Percentiles rank a stretch among this genome's conserved stretches.
Conservation (phyloP, 768 basidiomycete genomes). For the Sutorius australiensis region DNA sequence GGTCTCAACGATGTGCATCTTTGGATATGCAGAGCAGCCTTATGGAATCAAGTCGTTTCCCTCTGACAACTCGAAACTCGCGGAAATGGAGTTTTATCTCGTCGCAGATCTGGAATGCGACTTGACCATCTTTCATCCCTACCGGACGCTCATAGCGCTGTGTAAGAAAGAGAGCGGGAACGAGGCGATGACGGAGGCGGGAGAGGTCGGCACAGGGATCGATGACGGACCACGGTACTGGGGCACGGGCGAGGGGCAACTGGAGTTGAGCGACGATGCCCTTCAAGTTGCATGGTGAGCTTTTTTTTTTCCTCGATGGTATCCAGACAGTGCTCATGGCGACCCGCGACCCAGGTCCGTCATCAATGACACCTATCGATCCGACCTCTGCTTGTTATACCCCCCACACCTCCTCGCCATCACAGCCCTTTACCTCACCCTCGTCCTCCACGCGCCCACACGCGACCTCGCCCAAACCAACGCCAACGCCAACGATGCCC, state of each 20-base stretch:
- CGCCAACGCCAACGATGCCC: constrained; percentile 8
- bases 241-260: constrained; percentile 76
- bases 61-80: constrained; percentile 84
- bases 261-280: constrained; percentile 70
- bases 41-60: constrained; percentile 79
- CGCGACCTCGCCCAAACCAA: constrained; percentile 40
- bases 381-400: constrained; percentile 88
- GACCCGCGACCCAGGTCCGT: constrained; percentile 69
- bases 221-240: constrained; percentile 66
- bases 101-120: constrained; percentile 97
- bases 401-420: constrained; percentile 95
- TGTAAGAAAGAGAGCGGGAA: constrained; percentile 55
- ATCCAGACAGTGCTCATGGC: neutral
- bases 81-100: constrained; percentile 99
- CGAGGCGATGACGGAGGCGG: constrained; percentile 50
- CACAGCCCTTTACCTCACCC: constrained; percentile 85
- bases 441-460: constrained; percentile 65
- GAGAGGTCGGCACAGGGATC: constrained; percentile 48
- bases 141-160: constrained; percentile 78
- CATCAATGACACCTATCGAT: constrained; percentile 94
- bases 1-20: neutral
- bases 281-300: constrained; percentile 86
- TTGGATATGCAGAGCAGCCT: constrained; percentile 46
- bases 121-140: constrained; percentile 90
- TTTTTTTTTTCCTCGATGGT: neutral